Base-by-base conservation (phyloP, 75 land plant genomes). In the Chamaecyparis obtusa region DNA sequence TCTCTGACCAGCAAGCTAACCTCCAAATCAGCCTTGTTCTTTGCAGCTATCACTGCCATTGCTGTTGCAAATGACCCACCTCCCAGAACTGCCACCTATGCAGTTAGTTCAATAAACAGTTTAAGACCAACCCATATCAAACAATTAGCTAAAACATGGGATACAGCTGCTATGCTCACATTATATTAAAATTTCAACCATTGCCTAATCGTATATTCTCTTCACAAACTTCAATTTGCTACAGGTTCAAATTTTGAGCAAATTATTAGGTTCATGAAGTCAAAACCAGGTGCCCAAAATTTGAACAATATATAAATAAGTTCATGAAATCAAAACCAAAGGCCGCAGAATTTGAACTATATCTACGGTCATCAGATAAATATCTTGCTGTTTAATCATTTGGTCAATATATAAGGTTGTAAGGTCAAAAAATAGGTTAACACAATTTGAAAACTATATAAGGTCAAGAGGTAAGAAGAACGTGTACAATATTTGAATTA, bases 61-160 rank as follows among this genome's bases (percentile, higher is more conserved):
- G 99, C 99, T 13, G 97, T 97, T 49, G 96, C 97, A 91, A 97
- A 97, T 10, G 99, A 97, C 84, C 99, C 99, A 76, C 99, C 99
- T 48, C 97, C 97, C 81, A 97, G 92, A 74, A 97, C 95, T 51
- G 91, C 97, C 56, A 97, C 96, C 97, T 95, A 79, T 27, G 67
- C 35, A 49, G 16, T 44, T 35, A 85, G 32, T 60, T 41, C 77
- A 15, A 84, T 44, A 39, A 24, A 80, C 32, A 24, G 10, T 9
- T 3, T 80, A 10, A 9, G 32, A 9, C 83, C n/a, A 21, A 21
- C 27, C 10, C 43, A 80, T 17, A 7, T 24, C 21, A 30, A n/a
- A 24, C 19, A 8, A 39, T 3, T 21, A 43, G 0, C 83, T 80
- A 80, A 24, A 80, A 44, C 27, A 57, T 57, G 0, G 24, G 24